These are phyloP conservation scores for Botryotinia globosa DNA, from an alignment of 2,329 filamentous ascomycete genomes.

Conservation along the genomic window DNA sequence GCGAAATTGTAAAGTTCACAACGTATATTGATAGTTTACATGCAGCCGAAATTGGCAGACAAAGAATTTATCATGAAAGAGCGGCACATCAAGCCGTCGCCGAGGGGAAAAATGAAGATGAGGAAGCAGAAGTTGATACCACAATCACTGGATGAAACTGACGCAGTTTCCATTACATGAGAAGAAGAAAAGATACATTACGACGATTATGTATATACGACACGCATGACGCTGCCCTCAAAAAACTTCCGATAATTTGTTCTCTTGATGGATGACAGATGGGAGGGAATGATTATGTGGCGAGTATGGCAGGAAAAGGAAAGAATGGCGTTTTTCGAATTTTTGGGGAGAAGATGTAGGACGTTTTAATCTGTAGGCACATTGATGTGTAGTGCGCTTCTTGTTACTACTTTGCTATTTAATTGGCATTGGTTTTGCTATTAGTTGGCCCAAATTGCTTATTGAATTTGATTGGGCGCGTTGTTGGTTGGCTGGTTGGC, in stretches of 20 bases:
- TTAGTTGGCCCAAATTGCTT: not conserved
- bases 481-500: not conserved
- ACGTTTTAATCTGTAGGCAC: not conserved
- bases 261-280: not conserved
- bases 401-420: not conserved
- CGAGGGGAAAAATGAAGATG: constrained; percentile 26
- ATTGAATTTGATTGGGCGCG: not conserved
- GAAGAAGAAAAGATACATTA: constrained; percentile 13
- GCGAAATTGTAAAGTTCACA: constrained; percentile 94
- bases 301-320: not conserved
- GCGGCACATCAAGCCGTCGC: constrained; percentile 38
- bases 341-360: not conserved
- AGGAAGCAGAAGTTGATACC: constrained; percentile 21
- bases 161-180: not conserved
- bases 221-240: not conserved
- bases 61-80: constrained; percentile 63
- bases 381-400: not conserved
- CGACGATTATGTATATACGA: constrained; percentile 15
- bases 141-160: constrained; percentile 3
- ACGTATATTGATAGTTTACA: constrained; percentile 88
- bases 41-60: constrained; percentile 66
- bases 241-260: not conserved
- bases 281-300: not conserved
- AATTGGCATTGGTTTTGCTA: not conserved
- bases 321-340: not conserved